Percentiles rank a stretch among this genome's conserved stretches.
Evolutionary conservation across 2,329 filamentous ascomycete genomes (phyloP).

Genomic region (Xylaria sp.): DNA sequence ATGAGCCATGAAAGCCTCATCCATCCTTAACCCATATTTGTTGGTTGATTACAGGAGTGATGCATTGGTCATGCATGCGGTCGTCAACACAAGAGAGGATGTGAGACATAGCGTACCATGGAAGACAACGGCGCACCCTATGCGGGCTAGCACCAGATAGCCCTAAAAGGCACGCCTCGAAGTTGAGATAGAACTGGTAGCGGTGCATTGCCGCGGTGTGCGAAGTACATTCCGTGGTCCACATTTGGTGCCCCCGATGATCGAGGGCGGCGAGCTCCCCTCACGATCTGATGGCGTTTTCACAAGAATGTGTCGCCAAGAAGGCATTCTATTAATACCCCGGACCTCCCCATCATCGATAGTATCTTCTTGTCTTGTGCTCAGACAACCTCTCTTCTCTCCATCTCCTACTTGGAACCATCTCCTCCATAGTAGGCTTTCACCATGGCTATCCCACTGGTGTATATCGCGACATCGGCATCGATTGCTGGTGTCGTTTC

Average conservation of each 20-base stretch:
- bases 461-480: constrained; percentile 1
- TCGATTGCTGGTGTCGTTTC: constrained; percentile 13
- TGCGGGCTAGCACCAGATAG: not conserved
- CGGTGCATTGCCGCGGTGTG: not conserved
- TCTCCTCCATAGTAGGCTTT: not conserved
- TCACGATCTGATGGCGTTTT: no score
- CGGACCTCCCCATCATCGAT: not conserved
- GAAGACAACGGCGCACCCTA: not conserved
- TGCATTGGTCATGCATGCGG: no score
- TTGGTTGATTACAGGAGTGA: no score
- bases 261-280: no score
- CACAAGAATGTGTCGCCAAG: no score
- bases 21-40: no score
- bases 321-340: not conserved
- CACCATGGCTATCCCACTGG: constrained; percentile 8
- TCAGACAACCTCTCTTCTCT: not conserved
- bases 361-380: not conserved
- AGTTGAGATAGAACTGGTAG: not conserved
- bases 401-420: not conserved
- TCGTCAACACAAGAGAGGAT: no score
- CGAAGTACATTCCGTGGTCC: not conserved
- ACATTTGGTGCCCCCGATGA: no score
- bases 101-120: not conserved
- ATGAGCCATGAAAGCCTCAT: no score
- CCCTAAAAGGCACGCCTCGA: not conserved